Base-by-base conservation (phyloP, 768 basidiomycete species). In the Suillus placidus region DNA sequence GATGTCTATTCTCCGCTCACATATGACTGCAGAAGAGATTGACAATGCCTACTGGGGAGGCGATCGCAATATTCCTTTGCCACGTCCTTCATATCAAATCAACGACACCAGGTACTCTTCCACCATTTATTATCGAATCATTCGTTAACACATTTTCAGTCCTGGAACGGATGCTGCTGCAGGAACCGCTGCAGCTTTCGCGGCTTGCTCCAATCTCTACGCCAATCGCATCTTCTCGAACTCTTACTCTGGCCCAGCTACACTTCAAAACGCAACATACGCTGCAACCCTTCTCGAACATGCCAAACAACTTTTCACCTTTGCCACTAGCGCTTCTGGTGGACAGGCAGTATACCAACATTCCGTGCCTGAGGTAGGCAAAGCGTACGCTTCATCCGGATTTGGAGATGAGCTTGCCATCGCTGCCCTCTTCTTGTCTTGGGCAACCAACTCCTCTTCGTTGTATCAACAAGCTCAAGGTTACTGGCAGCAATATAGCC, bases 131-230 rank as follows among this genome's bases (percentile, higher is more conserved):
- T 2, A 23, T 54, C 42, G 34, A 12, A 3, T 42, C 20, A 58
- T 71, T 47, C 64, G 61, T 14, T 43, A 40, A 42, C 9, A 43
- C 16, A 16, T 20, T 7, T 63, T 40, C 56, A 82, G 86, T 61
- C 94, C 95, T 0, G 96, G 95, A 55, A 97, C 96, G 0, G 95
- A 98, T 70, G 94, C 87, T 20, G 93, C 92, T 13, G 93, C 95
- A 0, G 85, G 87, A 54, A 86, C 91, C 6, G 87, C 95, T 2
- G 91, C 93, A 2, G 95, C 96, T 18, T 95, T 97, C 73, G 85
- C 95, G 14, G 86, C 95, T 0, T 94, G 93, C 70, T 90, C 95
- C 2, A 85, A 87, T 65, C 83, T 98, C 35, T 98, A 97, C 71
- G 82, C 87, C 66, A 83, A 83, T 70, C 82, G 80, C 66, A 71